Evolutionary conservation across 345 rosid species (phyloP).

Genomic region (Arabidopsis thaliana): TAIR10.1 NC_003074.8:6384001-6384500

Average conservation of each 20-base stretch:
- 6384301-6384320: conserved; percentile 81
- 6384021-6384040: conserved; percentile 31
- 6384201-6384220: conserved; percentile 69
- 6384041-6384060: conserved; percentile 22
- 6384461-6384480: not conserved
- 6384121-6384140: conserved; percentile 41
- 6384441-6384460: conserved; percentile 27
- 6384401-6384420: conserved; percentile 33
- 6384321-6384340: conserved; percentile 86
- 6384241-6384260: conserved; percentile 80
- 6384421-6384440: conserved; percentile 43
- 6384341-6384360: conserved; percentile 77
- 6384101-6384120: conserved; percentile 31
- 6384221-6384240: conserved; percentile 88
- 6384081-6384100: conserved; percentile 40
- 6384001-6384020: conserved; percentile 38
- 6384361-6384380: conserved; percentile 63
- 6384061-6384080: conserved; percentile 41
- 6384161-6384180: conserved; percentile 38
- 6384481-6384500: not conserved
- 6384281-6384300: conserved; percentile 73
- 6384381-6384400: conserved; percentile 47
- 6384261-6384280: conserved; percentile 84
- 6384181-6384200: conserved; percentile 35
- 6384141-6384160: conserved; percentile 45